phyloP scores from a whole-genome alignment of 192 early-diverging fungal species.

The Coemansia sp. region DNA sequence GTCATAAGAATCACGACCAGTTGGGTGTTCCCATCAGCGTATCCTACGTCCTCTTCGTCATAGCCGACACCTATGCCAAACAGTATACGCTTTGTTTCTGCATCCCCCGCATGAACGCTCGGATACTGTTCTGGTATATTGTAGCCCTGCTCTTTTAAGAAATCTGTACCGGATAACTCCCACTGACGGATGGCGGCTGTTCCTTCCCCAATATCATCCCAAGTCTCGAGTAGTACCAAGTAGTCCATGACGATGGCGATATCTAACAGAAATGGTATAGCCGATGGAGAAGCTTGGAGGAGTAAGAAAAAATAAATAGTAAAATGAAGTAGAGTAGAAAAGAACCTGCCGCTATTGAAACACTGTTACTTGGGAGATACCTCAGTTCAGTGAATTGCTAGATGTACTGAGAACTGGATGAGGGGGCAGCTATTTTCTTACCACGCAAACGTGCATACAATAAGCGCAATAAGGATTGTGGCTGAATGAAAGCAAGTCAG shows the following conservation, averaged over 20 bases:
- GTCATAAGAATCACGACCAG: neutral
- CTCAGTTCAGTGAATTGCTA: no score
- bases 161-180: neutral
- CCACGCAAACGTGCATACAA: neutral
- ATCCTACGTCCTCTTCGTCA: neutral
- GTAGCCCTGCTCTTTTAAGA: neutral
- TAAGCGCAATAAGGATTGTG: neutral
- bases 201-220: neutral
- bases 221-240: neutral
- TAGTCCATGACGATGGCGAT: neutral
- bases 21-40: neutral
- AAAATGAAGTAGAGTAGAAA: neutral
- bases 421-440: neutral
- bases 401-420: neutral
- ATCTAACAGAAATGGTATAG: neutral
- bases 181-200: neutral
- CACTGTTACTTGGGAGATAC: no score
- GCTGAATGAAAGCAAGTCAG: neutral
- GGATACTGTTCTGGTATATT: neutral
- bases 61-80: neutral
- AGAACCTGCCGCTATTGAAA: neutral
- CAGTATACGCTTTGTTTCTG: neutral
- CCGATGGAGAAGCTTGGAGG: no score
- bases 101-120: neutral
- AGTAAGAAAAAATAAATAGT: neutral